phyloP scores from a whole-genome alignment of 106 monocot species.

The Platanthera guangdongensis region DNA sequence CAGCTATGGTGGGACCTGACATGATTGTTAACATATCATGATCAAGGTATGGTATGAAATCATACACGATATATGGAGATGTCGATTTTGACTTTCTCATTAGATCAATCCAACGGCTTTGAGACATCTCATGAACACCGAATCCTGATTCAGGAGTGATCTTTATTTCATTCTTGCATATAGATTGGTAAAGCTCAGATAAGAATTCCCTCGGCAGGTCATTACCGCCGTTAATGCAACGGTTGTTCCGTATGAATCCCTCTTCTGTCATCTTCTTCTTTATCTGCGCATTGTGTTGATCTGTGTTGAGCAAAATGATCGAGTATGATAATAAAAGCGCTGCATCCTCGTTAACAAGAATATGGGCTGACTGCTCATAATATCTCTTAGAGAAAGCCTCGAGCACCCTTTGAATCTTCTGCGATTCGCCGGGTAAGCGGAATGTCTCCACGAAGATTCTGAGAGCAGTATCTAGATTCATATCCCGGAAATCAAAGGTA shows the following conservation, averaged over 20 bases:
- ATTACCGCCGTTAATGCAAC: slow-evolving; percentile 42
- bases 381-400: slow-evolving; percentile 61
- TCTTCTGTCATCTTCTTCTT: slow-evolving; percentile 70
- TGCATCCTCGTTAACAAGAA: slow-evolving; percentile 46
- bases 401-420: slow-evolving; percentile 58
- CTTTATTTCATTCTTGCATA: slow-evolving; percentile 50
- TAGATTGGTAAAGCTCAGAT: slow-evolving; percentile 44
- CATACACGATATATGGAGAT: slow-evolving; percentile 32
- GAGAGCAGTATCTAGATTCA: slow-evolving; percentile 57
- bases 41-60: slow-evolving; percentile 34
- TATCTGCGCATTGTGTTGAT: slow-evolving; percentile 57
- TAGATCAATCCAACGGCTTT: slow-evolving; percentile 52
- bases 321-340: slow-evolving; percentile 53
- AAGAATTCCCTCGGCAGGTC: slow-evolving; percentile 55
- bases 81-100: slow-evolving; percentile 41
- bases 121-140: slow-evolving; percentile 41
- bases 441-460: slow-evolving; percentile 57
- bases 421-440: slow-evolving; percentile 54
- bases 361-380: slow-evolving; percentile 51
- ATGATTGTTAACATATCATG: slow-evolving; percentile 57
- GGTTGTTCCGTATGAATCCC: slow-evolving; percentile 54
- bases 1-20: slow-evolving; percentile 51
- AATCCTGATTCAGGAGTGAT: slow-evolving; percentile 41
- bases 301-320: slow-evolving; percentile 55
- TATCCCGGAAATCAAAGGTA: slow-evolving; percentile 57